A percentile compares a stretch with the other conserved stretches of the same genome.
Evolutionary conservation across 1,284 basidiomycete genomes (phyloP).

Genomic region (Trametes pubescens): DNA sequence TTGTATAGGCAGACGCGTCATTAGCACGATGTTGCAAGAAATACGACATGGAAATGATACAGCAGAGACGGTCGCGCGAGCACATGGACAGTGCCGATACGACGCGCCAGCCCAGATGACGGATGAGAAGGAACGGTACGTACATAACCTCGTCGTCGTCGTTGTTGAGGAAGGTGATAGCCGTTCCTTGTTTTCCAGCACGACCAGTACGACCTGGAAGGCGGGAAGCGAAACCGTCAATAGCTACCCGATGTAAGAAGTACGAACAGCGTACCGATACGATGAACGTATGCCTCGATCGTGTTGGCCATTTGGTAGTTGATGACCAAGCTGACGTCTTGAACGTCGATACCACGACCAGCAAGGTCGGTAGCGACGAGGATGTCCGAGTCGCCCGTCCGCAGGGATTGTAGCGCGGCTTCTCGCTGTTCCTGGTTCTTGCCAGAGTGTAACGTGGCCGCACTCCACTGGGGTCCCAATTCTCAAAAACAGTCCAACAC

Average conservation of each 20-base stretch:
- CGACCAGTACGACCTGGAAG: conserved; percentile 89
- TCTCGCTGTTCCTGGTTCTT: conserved; percentile 98
- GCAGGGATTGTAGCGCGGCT: conserved; percentile 86
- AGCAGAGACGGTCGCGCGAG: neutral
- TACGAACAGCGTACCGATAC: conserved; percentile 75
- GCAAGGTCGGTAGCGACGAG: conserved; percentile 98
- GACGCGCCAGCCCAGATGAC: neutral
- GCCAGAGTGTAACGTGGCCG: conserved; percentile 93
- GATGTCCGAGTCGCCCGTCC: conserved; percentile 84
- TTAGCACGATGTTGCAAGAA: conserved; percentile 26
- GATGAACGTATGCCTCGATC: conserved; percentile 97
- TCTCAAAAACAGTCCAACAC: conserved; percentile 18
- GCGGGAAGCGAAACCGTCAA: conserved; percentile 9
- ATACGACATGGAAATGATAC: neutral
- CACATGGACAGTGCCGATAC: conserved; percentile 3
- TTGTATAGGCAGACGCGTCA: conserved; percentile 30
- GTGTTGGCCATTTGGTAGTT: conserved; percentile 97
- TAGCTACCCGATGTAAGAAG: conserved; percentile 4
- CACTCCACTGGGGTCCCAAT: conserved; percentile 69
- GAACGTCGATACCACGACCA: conserved; percentile 98
- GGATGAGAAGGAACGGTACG: conserved; percentile 47
- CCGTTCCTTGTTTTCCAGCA: conserved; percentile 92
- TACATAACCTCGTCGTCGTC: conserved; percentile 98
- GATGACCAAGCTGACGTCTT: conserved; percentile 94
- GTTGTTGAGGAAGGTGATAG: conserved; percentile 96